These are phyloP conservation scores for Mediolabrus comicus DNA, from an alignment of 108 stramenopile species.

Conservation along the genomic window DNA sequence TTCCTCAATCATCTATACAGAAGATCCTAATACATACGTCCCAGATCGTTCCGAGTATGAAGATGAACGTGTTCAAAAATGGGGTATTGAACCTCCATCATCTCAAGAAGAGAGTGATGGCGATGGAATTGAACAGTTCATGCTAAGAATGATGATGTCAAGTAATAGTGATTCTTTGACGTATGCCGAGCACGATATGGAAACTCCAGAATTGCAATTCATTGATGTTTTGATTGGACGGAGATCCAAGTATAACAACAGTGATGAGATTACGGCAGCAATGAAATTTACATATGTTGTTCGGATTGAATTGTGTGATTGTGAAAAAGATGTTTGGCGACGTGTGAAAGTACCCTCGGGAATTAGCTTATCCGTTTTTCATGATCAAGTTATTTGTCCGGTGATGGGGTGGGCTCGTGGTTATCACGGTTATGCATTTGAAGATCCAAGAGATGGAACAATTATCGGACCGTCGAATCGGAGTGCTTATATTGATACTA, in stretches of 20 bases:
- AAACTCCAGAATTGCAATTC: constrained; percentile 1
- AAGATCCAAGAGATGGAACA: not conserved
- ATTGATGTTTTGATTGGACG: not conserved
- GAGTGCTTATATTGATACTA: not conserved
- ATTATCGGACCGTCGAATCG: not conserved
- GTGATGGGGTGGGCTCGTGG: not conserved
- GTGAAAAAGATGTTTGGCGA: constrained; percentile 6
- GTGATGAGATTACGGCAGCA: not conserved
- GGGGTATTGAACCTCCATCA: constrained; percentile 1
- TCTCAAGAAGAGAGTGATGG: not conserved
- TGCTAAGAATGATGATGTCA: not conserved
- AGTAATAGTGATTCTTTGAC: not conserved
- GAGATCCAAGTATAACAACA: not conserved
- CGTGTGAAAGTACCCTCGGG: not conserved
- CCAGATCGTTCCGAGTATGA: not conserved
- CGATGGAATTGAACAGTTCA: not conserved
- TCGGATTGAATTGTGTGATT: constrained; percentile 4
- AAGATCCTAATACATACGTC: constrained; percentile 5
- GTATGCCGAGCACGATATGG: not conserved
- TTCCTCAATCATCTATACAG: not conserved
- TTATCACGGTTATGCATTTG: not conserved
- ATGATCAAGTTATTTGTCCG: constrained; percentile 1
- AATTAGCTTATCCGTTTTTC: not conserved
- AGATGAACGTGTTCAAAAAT: not conserved
- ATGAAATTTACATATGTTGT: constrained; percentile 9